Evolutionary conservation across 805 yeast species (phyloP), one percentile per base, ranked within the genome.

Genomic region (Saccharomycopsis fermentans): DNA sequence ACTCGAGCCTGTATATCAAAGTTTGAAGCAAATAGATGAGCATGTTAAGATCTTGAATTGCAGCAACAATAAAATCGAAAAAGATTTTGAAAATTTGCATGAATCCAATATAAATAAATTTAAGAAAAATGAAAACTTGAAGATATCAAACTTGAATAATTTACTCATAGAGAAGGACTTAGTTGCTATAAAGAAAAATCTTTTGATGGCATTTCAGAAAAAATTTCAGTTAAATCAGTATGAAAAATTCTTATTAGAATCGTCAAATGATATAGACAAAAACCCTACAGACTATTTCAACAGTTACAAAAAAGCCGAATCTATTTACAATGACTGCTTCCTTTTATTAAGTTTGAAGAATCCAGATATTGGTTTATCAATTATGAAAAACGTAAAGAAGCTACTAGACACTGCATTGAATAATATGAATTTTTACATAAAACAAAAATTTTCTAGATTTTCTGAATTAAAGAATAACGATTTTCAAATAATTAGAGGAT

Each of bases 331-430:
- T 36, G 81, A 84, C 59, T 84, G 96, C 55, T 82, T 87, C 53
- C 78, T 84, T 19, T 72, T 94, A 34, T 75, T 94, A 26, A 81
- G 90, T 4, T 77, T 84, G 65, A 84, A 86, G 36, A 83, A 86
- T 64, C 84, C 84, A 17, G 74, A 75, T 53, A 72, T 87, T 16
- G 95, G 96, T 0, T 67, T 78, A 27, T 79, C 81, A 36, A 80
- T 90, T 47, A 81, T 89, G 80, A 71, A 75, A 11, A 78, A 81
- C 64, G 78, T 82, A 71, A 77, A 79, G 26, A 71, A 70, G 11
- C 69, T 81, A 35, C 73, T 87, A 32, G 79, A 79, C 47, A 61
- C 71, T 17, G 82, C 86, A 1, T 79, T 79, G 60, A 81, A 78
- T 58, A 78, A 82, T 62, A 72, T 86, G n/a, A 73, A 47, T 35